phyloP scores from a whole-genome alignment of 1,284 basidiomycete genomes.

The Pseudozyma tsukubaensis region DNA sequence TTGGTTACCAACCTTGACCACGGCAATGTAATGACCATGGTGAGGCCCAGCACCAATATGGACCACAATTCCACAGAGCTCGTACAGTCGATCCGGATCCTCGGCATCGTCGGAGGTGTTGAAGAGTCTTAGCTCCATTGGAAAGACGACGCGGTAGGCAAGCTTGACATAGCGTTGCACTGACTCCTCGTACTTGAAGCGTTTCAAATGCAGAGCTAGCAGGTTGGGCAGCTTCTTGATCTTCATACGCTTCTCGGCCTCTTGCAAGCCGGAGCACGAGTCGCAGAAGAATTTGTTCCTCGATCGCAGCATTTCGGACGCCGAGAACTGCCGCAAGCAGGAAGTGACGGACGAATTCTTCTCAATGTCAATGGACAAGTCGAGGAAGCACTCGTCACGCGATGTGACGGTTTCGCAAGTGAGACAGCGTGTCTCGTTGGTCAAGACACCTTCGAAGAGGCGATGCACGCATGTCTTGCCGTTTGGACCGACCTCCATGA shows the following conservation, averaged over 20 bases:
- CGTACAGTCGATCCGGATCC: slow-evolving; percentile 86
- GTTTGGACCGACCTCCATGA: slow-evolving; percentile 64
- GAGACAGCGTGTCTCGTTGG: slow-evolving; percentile 95
- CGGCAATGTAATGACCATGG: slow-evolving; percentile 96
- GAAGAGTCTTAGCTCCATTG: slow-evolving; percentile 90
- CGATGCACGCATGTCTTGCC: slow-evolving; percentile 85
- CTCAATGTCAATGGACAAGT: slow-evolving; percentile 97
- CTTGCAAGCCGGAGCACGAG: slow-evolving; percentile 92
- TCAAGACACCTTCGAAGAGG: slow-evolving; percentile 90
- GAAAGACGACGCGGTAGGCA: slow-evolving; percentile 94
- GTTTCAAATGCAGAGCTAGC: slow-evolving; percentile 92
- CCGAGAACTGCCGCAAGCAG: slow-evolving; percentile 93
- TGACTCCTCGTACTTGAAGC: slow-evolving; percentile 97
- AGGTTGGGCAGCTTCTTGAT: slow-evolving; percentile 95
- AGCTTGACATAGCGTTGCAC: slow-evolving; percentile 90
- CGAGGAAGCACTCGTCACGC: slow-evolving; percentile 94
- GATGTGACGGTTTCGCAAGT: slow-evolving; percentile 92
- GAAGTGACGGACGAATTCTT: slow-evolving; percentile 95
- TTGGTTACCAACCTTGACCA: slow-evolving; percentile 82
- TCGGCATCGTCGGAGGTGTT: slow-evolving; percentile 94
- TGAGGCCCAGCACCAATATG: slow-evolving; percentile 96
- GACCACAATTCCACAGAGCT: slow-evolving; percentile 93
- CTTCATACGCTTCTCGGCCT: slow-evolving; percentile 99
- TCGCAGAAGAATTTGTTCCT: slow-evolving; percentile 99
- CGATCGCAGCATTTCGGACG: slow-evolving; percentile 96